Base-by-base conservation (phyloP, 2,329 filamentous ascomycete genomes). In the Tolypocladium paradoxum region DNA sequence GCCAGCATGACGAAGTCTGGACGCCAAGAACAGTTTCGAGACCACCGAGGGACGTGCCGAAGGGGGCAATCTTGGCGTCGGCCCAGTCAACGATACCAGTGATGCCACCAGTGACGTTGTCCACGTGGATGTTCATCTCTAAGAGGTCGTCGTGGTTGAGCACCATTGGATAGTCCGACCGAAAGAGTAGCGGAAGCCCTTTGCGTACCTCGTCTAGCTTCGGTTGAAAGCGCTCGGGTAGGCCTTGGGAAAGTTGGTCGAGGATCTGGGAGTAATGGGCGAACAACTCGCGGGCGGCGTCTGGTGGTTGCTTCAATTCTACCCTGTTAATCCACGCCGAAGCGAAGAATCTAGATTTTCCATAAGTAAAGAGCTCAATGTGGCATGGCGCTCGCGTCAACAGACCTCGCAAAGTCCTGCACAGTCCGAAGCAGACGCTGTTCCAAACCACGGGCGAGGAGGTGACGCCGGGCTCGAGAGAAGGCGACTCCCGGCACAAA, bases 41-140 rank as follows among this genome's bases (percentile, higher is more conserved):
- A 2, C 54, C 60, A 18, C 53, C 59, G 14, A 67, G 55, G 8
- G 63, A 60, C 9, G 63, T 55, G 6, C 63, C 62, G 52, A 67
- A 68, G 1, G 64, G 63, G 31, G 49, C 51, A 18, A 67, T 53
- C 4, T 53, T 48, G 9, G 61, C 61, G 20, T 61, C 60, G 20
- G 57, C 33, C 63, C 62, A 68, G 58, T 68, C 63, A 24, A 65
- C 50, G 36, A 67, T 57, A 27, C 64, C 62, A 1, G 60, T 64
- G 24, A 67, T 61, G 22, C 55, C 34, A 31, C 62, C 61, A 8
- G 59, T 65, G 2, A 33, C 38, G 3, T 57, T 46, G 29, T 67
- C 58, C 9, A 62, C 56, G 20, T 64, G 62, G 29, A 66, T 59
- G 51, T 68, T 67, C 49, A 60, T 64, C 57, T 65, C 61, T 27